Conservation (phyloP, 176 grass and related monocot genomes). For the Zoysia japonica region DNA sequence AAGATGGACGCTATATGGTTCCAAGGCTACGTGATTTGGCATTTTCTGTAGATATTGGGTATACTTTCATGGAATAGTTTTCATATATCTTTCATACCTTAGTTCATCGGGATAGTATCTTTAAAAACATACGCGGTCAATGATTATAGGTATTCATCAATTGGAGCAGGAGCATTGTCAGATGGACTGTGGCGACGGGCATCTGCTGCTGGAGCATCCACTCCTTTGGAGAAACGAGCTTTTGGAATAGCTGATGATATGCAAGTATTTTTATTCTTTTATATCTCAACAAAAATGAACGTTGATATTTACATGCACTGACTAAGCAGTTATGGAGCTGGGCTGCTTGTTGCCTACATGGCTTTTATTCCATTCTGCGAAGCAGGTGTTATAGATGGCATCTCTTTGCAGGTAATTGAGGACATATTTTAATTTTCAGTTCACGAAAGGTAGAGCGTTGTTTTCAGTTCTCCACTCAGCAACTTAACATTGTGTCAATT, state of each 20-base stretch:
- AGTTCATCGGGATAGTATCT: not conserved
- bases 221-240: constrained; percentile 82
- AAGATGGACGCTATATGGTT: constrained; percentile 65
- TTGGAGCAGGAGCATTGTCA: constrained; percentile 55
- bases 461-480: not conserved
- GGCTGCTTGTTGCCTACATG: constrained; percentile 92
- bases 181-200: constrained; percentile 79
- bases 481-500: constrained; percentile 1
- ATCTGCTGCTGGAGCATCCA: constrained; percentile 70
- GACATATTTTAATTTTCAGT: constrained; percentile 8
- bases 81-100: constrained; percentile 4
- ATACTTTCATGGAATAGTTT: constrained; percentile 21
- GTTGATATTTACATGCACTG: constrained; percentile 6
- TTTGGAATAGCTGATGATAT: constrained; percentile 98
- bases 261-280: constrained; percentile 39
- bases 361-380: constrained; percentile 90
- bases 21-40: constrained; percentile 77
- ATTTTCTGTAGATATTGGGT: constrained; percentile 95
- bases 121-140: constrained; percentile 14
- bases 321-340: constrained; percentile 81
- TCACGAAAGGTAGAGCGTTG: not conserved
- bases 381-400: constrained; percentile 66
- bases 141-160: constrained; percentile 58
- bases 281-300: constrained; percentile 6
- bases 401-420: constrained; percentile 71